These are phyloP conservation scores for Metarhizium guizhouense DNA, from an alignment of 2,329 filamentous ascomycete genomes.

Conservation along the genomic window DNA sequence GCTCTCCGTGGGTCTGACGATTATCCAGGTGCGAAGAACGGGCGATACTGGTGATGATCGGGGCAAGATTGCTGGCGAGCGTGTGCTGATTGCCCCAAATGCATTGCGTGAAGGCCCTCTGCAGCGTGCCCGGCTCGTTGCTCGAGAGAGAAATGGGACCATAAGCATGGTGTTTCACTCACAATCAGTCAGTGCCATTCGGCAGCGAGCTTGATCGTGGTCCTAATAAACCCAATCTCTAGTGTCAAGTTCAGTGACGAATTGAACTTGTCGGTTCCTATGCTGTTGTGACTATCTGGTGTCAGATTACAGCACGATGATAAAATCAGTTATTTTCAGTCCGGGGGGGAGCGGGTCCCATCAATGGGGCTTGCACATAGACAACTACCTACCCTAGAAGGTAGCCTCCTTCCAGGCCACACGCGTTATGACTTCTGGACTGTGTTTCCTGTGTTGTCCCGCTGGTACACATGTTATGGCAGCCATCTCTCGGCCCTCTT, in stretches of 20 bases:
- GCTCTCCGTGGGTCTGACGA: not conserved
- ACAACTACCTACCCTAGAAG: too few relatives aligned
- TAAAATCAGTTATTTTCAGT: too few relatives aligned
- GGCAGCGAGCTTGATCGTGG: not conserved
- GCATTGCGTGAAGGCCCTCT: not conserved
- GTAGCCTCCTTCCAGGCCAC: too few relatives aligned
- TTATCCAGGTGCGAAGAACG: too few relatives aligned
- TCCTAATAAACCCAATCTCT: not conserved
- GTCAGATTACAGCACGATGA: too few relatives aligned
- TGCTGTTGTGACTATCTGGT: not conserved
- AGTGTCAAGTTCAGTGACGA: not conserved
- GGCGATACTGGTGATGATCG: not conserved
- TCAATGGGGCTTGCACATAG: not conserved
- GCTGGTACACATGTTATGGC: not conserved
- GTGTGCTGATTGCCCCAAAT: not conserved
- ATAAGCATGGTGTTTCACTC: not conserved
- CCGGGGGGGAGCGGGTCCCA: too few relatives aligned
- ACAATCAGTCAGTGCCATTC: not conserved
- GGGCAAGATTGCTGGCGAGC: not conserved
- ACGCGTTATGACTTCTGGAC: too few relatives aligned
- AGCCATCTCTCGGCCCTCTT: not conserved
- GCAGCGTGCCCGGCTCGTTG: not conserved
- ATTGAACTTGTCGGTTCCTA: too few relatives aligned
- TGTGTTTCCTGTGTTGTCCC: not conserved
- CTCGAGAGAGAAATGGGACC: not conserved